These are phyloP conservation scores for Penicillium steckii DNA, from an alignment of 495 filamentous ascomycete species.

Conservation along the genomic window DNA sequence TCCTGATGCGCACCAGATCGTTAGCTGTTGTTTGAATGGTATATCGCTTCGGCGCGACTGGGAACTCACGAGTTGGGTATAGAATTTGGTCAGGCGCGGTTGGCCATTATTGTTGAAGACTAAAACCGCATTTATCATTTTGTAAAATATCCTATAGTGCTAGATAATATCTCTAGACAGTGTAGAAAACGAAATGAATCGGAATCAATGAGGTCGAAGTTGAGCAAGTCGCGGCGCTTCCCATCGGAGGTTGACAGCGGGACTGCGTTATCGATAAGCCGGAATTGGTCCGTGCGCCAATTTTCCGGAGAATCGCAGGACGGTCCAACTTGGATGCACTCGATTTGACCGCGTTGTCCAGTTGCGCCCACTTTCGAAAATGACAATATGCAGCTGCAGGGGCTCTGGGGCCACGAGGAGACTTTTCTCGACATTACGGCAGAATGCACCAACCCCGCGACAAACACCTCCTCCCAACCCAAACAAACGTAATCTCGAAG, in stretches of 20 bases:
- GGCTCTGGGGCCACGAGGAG: background rate
- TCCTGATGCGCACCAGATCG: conserved; percentile 56
- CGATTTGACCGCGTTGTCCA: background rate
- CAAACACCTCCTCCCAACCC: conserved; percentile 18
- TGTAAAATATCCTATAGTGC: conserved; percentile 7
- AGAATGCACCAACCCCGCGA: background rate
- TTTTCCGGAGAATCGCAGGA: conserved; percentile 15
- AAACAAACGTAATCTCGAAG: conserved; percentile 30
- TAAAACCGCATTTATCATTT: conserved; percentile 97
- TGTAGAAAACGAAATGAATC: background rate
- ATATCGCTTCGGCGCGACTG: background rate
- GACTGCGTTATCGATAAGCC: background rate
- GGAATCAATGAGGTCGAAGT: background rate
- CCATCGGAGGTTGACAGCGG: no score
- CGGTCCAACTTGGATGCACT: background rate
- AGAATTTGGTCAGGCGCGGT: conserved; percentile 96
- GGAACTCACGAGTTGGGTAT: conserved; percentile 82
- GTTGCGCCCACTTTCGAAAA: background rate
- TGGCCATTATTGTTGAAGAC: conserved; percentile 99
- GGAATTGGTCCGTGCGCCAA: conserved; percentile 14
- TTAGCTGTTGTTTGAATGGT: background rate
- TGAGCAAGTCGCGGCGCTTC: no score
- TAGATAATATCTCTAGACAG: background rate
- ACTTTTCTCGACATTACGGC: conserved; percentile 9
- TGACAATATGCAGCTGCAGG: conserved; percentile 9